These are phyloP conservation scores for Ceratobasidium sp. DNA, from an alignment of 1,284 basidiomycete genomes.

Conservation along the genomic window DNA sequence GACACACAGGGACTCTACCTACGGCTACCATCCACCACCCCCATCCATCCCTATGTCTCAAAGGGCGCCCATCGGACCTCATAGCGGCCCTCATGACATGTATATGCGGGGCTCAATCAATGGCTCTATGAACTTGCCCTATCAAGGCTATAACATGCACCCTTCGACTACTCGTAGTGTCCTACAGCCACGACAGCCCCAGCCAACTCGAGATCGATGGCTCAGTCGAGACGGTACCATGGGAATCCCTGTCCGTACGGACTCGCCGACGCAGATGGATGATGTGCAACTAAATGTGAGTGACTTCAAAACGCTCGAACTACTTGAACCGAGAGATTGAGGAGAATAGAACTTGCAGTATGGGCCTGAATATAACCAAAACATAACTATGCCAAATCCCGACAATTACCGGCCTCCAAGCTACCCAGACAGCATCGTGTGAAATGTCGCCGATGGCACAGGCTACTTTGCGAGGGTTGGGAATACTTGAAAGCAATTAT, in stretches of 20 bases:
- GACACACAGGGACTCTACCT: no score
- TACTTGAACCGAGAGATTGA: background rate
- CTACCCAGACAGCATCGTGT: no score
- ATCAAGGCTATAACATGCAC: background rate
- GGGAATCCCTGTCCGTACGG: background rate
- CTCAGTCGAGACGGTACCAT: background rate
- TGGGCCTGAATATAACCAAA: background rate
- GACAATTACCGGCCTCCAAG: background rate
- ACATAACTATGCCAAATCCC: background rate
- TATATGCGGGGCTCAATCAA: no score
- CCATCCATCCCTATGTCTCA: no score
- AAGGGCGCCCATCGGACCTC: no score
- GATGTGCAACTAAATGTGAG: background rate
- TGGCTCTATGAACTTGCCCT: no score
- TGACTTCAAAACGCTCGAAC: background rate
- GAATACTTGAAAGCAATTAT: no score
- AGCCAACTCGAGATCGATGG: background rate
- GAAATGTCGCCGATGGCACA: no score
- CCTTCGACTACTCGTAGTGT: background rate
- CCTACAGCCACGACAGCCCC: background rate
- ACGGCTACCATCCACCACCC: no score
- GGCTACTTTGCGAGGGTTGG: no score
- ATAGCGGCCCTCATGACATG: no score
- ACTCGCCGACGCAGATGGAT: background rate
- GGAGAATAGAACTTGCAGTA: background rate